Evolutionary conservation across 192 early-diverging fungal genomes (phyloP), one percentile per base, ranked within the genome.

Genomic region (Entomortierella beljakovae): DNA sequence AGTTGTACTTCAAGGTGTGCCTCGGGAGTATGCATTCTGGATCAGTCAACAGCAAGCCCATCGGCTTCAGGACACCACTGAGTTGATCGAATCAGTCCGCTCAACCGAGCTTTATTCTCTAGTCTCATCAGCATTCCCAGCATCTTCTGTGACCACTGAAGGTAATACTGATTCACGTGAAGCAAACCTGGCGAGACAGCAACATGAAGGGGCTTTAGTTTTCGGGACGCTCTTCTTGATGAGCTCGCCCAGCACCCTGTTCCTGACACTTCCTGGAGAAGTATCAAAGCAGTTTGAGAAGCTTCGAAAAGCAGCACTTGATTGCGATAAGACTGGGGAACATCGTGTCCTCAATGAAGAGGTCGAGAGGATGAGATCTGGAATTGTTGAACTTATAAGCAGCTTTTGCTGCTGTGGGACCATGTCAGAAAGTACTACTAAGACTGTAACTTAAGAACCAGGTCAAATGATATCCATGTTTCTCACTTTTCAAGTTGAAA

Each of bases 161-260:
- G 66, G 72, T 51, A 53, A 20, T n/a, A 20, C 11, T 29, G 58
- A 77, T 46, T 57, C 59, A 52, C 40, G 15, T 34, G 64, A 57
- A 6, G 55, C 35, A 32, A 62, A 26, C 72, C 71, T 49, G 42
- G 61, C 15, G 48, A 80, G 31, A 64, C 86, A 59, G 80, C 83
- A 79, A 25, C 75, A 79, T 31, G 75, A 79, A 35, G 68, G 75
- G 2, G 75, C 75, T 0, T 29, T 79, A 62, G 75, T 79, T 15
- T 88, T 92, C 68, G 88, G 86, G 5, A 91, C 89, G 3, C 65
- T 92, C 25, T 90, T 92, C 61, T 34, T 92, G 7, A 83, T 92
- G 46, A 85, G 87, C 22, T 83, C 81, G 6, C 90, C 90, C 0
- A 70, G 83, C 57, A 87, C 84, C 40, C 15, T 90, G 23, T 90